phyloP scores from a whole-genome alignment of 2,329 filamentous ascomycete genomes.

The Akanthomyces muscarius region DNA sequence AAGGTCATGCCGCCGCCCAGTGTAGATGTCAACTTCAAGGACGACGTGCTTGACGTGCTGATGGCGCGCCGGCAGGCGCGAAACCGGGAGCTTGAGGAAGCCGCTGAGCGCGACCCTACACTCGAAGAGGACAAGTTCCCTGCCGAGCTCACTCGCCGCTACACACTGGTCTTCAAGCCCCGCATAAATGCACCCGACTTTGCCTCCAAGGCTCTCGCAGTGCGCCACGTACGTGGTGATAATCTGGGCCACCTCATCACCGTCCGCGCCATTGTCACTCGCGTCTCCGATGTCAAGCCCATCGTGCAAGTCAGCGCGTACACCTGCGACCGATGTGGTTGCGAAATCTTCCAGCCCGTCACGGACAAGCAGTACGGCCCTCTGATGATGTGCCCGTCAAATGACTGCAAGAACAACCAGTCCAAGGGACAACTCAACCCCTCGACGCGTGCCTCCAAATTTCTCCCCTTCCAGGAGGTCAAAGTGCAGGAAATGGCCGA shows the following conservation, averaged over 20 bases:
- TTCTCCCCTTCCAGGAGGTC: slow-evolving; percentile 94
- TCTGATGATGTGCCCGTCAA: slow-evolving; percentile 78
- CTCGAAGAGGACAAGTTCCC: slow-evolving; percentile 77
- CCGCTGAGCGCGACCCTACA: slow-evolving; percentile 63
- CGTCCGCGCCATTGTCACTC: slow-evolving; percentile 86
- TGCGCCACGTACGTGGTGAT: slow-evolving; percentile 87
- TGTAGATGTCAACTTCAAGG: slow-evolving; percentile 83
- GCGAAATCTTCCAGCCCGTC: slow-evolving; percentile 96
- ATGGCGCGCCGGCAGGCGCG: slow-evolving; percentile 86
- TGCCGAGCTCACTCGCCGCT: slow-evolving; percentile 84
- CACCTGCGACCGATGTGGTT: slow-evolving; percentile 92
- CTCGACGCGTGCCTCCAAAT: slow-evolving; percentile 94
- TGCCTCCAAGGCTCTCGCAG: slow-evolving; percentile 67
- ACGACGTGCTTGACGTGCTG: slow-evolving; percentile 93
- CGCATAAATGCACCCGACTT: slow-evolving; percentile 67
- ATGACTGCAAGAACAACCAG: slow-evolving; percentile 87
- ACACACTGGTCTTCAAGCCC: slow-evolving; percentile 95
- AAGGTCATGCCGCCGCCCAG: slow-evolving; percentile 76
- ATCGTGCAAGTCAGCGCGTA: slow-evolving; percentile 97
- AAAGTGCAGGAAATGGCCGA: slow-evolving; percentile 99
- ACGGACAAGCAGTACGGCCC: slow-evolving; percentile 88
- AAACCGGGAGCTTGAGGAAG: slow-evolving; percentile 70
- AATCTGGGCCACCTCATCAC: slow-evolving; percentile 93
- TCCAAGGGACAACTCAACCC: slow-evolving; percentile 90
- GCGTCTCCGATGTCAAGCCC: slow-evolving; percentile 96